Evolutionary conservation across 2,329 filamentous ascomycete genomes (phyloP).

Genomic region (Calonectria pseudoreteaudii): DNA sequence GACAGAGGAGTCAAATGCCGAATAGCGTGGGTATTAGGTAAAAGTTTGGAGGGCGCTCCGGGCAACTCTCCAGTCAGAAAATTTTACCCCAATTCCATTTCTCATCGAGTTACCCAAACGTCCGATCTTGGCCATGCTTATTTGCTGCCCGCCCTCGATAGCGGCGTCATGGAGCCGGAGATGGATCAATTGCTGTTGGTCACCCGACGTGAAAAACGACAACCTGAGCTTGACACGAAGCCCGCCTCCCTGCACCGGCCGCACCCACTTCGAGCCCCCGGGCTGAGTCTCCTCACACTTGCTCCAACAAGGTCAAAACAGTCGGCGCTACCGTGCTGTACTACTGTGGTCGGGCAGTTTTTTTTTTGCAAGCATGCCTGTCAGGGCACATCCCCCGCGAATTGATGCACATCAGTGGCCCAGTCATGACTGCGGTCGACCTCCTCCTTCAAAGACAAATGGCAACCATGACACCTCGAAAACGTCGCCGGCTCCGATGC

Average conservation of each 20-base stretch:
- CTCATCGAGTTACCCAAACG: conserved; percentile 45
- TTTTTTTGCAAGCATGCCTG: conserved; percentile 4
- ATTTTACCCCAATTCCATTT: conserved; percentile 49
- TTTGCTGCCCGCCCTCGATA: conserved; percentile 42
- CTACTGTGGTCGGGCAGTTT: conserved; percentile 4
- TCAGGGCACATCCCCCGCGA: conserved; percentile 21
- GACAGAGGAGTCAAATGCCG: conserved; percentile 42
- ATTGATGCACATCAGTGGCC: conserved; percentile 21
- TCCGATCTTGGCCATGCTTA: conserved; percentile 32
- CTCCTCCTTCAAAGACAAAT: not conserved
- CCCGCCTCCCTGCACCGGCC: conserved; percentile 17
- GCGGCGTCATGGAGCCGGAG: conserved; percentile 38
- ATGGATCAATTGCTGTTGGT: conserved; percentile 35
- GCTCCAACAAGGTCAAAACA: not conserved
- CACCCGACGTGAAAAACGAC: conserved; percentile 38
- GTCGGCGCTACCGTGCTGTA: conserved; percentile 4
- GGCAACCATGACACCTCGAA: not conserved
- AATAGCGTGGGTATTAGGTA: conserved; percentile 52
- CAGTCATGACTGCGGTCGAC: not conserved
- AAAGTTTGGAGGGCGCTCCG: conserved; percentile 45
- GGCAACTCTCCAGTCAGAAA: conserved; percentile 50
- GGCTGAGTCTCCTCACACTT: conserved; percentile 5
- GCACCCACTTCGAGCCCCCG: not conserved
- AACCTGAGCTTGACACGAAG: conserved; percentile 7
- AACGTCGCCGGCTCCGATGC: not conserved